phyloP scores from a whole-genome alignment of 148 eudicot genomes.

The Talinum fruticosum region DNA sequence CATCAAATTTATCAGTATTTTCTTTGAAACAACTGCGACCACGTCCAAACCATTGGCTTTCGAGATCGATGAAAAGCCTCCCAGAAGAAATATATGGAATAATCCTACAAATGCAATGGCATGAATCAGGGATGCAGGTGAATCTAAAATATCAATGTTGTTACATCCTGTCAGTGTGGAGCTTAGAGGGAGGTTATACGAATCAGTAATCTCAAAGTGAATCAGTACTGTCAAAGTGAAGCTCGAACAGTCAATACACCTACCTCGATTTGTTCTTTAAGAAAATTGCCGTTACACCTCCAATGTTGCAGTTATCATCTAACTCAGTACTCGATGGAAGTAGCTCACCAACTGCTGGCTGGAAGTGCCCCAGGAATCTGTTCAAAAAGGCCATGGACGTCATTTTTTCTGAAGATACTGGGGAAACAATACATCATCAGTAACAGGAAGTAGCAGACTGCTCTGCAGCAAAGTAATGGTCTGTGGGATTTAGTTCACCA shows the following conservation, averaged over 20 bases:
- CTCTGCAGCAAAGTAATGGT: too few species aligned
- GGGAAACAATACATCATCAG: background rate
- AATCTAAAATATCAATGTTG: background rate
- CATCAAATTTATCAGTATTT: background rate
- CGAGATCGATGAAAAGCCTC: slow-evolving; percentile 8
- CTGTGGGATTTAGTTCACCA: too few species aligned
- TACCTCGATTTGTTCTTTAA: slow-evolving; percentile 18
- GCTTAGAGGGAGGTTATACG: background rate
- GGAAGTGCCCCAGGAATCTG: slow-evolving; percentile 28
- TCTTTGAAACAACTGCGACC: slow-evolving; percentile 1
- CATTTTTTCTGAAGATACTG: background rate
- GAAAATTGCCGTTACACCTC: background rate
- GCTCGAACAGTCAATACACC: background rate
- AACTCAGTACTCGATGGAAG: background rate
- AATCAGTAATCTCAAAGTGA: background rate
- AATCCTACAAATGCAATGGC: slow-evolving; percentile 11
- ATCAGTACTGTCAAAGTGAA: too few species aligned
- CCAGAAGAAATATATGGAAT: slow-evolving; percentile 12
- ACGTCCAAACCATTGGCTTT: slow-evolving; percentile 17
- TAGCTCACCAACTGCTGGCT: slow-evolving; percentile 15
- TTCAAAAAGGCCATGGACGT: background rate
- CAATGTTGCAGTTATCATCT: background rate
- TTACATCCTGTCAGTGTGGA: background rate
- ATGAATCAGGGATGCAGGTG: background rate
- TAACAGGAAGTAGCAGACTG: background rate